These are phyloP conservation scores for Phialocephala sp. DNA, from an alignment of 2,329 filamentous ascomycete genomes.

Conservation along the genomic window DNA sequence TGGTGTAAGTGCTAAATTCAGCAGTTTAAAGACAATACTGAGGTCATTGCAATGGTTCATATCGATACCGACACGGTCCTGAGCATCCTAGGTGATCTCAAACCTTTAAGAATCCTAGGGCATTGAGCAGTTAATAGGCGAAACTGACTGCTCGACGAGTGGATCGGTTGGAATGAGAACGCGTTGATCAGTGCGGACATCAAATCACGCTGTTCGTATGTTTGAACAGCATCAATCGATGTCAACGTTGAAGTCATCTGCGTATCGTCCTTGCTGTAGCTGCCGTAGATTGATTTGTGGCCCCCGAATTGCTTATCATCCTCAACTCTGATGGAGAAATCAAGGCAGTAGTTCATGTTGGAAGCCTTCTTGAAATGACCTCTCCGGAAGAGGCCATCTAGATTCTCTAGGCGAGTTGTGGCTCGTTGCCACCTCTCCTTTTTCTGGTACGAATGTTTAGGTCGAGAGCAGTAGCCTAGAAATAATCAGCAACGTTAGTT, in stretches of 20 bases:
- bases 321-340: conserved; percentile 66
- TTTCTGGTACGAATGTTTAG: conserved; percentile 8
- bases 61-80: not conserved
- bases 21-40: conserved; percentile 12
- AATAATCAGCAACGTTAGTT: not conserved
- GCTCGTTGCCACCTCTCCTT: conserved; percentile 16
- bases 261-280: not conserved
- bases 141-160: not conserved
- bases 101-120: not conserved
- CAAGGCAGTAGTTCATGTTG: conserved; percentile 75
- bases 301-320: conserved; percentile 28
- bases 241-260: not conserved
- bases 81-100: not conserved
- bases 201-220: not conserved
- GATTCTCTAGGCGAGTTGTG: conserved; percentile 11
- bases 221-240: not conserved
- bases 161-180: not conserved
- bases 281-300: not conserved
- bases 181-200: not conserved
- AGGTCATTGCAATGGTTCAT: conserved; percentile 3
- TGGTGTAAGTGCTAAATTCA: conserved; percentile 10
- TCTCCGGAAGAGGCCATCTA: conserved; percentile 54
- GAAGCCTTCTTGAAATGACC: conserved; percentile 76
- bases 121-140: not conserved
- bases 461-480: not conserved